Base-by-base conservation (phyloP, 768 basidiomycete species). In the Russula earlei region DNA sequence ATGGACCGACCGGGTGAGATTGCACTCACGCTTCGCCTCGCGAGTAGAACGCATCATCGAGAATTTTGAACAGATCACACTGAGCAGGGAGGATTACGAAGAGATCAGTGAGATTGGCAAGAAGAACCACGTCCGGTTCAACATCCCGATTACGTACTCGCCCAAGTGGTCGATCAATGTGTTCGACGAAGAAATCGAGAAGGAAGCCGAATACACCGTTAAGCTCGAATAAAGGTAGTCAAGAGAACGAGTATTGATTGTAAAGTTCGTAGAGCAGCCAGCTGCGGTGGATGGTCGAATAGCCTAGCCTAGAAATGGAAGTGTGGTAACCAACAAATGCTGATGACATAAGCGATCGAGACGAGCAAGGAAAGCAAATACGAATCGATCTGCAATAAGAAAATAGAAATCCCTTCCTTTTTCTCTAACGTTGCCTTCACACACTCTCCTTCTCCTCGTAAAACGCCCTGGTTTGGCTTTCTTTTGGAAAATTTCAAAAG, bases 11-110 rank as follows among this genome's bases (percentile, higher is more conserved):
- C 9, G n/a, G n/a, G 29, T 20, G 19, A 14, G 11, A 14, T 14
- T 20, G 4, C n/a, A 8, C 24, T 40, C 4, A 5, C 20, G 8
- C 17, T 38, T n/a, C 49, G 19, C 45, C 41, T 14, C 10, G 10
- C 4, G 42, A 49, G 38, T 58, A 75, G 79, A 73, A 4, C 85
- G 86, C 38, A 84, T 90, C 70, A 67, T 74, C 50, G 83, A 82
- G 58, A 91, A 92, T 74, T 88, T 89, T 74, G 67, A 86, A 71
- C 83, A 90, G 65, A 75, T 90, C 50, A 74, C 77, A 64, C 72
- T 91, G 51, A 76, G 74, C 65, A 65, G 81, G 62, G 83, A 81
- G 52, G 85, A 89, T 65, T 87, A 81, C 61, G 76, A 86, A 58
- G 76, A 71, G 64, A 70, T 89, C 60, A 69, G 68, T 12, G 69